Base-by-base conservation (phyloP, 495 filamentous ascomycete species). In the Amphirosellinia nigrospora region DNA sequence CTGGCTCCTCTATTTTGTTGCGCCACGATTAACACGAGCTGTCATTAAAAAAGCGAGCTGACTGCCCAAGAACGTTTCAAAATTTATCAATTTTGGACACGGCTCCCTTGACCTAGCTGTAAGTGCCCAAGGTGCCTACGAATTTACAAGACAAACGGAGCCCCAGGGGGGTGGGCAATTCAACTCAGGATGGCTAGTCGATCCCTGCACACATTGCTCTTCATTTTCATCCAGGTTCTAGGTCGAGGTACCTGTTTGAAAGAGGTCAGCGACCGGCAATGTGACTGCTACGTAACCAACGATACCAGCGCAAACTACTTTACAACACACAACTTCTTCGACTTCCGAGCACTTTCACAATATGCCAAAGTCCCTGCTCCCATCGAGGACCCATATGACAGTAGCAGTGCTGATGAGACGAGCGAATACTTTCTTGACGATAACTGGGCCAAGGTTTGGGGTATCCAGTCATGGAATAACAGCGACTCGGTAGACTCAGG, bases 301-400 rank as follows among this genome's bases (percentile, higher is more conserved):
- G 84, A 79, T 26, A 79, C 78, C 41, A 79, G 80, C 43, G 52
- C 77, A 19, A 81, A 83, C 10, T 91, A 87, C 80, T 92, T 91
- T 76, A 83, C 82, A 26, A 81, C 87, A 73, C 88, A 92, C 80
- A 84, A 84, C 43, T 88, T 92, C 77, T 90, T 85, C 80, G 91
- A 93, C 80, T 93, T 89, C 75, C 87, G 90, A 46, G 82, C 83
- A 41, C 79, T 84, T 39, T 69, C 77, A 19, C 74, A 80, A n/a
- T 75, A 80, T 59, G 76, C 75, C 34, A 71, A 73, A 15, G 79
- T 79, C 16, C 85, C 84, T 10, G 36, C 70, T 4, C 70, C 81
- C 56, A 79, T 84, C 66, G 64, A 70, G 0, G 73, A 76, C 39
- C 32, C 73, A 3, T 63, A 71, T 11, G 75, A 76, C 13, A 80